phyloP scores from a whole-genome alignment of 768 basidiomycete species.

The Pleurotus salmoneostramineus region DNA sequence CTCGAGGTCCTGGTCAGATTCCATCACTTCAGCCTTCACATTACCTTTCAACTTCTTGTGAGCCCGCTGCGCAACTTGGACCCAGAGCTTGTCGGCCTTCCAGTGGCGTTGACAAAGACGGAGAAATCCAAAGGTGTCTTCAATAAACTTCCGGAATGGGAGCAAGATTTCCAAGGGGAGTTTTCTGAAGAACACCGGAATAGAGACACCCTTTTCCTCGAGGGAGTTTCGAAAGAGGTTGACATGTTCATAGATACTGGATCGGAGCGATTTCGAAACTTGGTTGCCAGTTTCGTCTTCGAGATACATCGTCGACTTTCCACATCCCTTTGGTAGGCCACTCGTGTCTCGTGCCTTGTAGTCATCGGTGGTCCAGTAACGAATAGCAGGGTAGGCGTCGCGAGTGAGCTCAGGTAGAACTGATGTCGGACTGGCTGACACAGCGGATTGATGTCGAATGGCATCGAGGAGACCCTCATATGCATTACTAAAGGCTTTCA shows the following conservation, averaged over 20 bases:
- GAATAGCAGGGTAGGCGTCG: not conserved
- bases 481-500: too few relatives aligned
- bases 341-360: not conserved
- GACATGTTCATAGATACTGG: not conserved
- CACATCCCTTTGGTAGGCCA: not conserved
- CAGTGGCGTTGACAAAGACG: not conserved
- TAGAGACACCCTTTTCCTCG: not conserved
- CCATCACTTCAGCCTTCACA: too few relatives aligned
- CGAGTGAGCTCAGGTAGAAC: not conserved
- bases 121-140: not conserved
- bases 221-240: not conserved
- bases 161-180: not conserved
- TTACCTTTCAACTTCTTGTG: too few relatives aligned
- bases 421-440: too few relatives aligned
- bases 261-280: not conserved
- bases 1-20: too few relatives aligned
- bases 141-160: not conserved
- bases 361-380: not conserved
- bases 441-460: too few relatives aligned
- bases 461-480: too few relatives aligned
- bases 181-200: not conserved
- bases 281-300: not conserved
- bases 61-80: too few relatives aligned
- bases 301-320: not conserved
- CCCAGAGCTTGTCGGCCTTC: slow-evolving; percentile 6